phyloP scores from a whole-genome alignment of 352 stramenopile species.

The Phytopythium kandeliae region DNA sequence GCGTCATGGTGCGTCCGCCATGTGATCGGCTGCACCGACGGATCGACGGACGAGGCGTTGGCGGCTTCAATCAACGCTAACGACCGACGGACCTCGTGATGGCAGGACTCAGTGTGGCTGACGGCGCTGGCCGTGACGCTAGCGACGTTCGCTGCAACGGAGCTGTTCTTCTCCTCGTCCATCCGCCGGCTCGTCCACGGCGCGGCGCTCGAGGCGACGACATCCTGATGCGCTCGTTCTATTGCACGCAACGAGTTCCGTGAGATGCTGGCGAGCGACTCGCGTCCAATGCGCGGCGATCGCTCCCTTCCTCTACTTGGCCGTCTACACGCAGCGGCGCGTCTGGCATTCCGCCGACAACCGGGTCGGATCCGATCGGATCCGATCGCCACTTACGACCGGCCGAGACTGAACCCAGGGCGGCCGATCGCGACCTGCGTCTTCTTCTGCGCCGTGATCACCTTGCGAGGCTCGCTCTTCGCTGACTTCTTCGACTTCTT shows the following conservation, averaged over 20 bases:
- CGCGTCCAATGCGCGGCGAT: too few relatives aligned
- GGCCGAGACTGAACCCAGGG: slow-evolving; percentile 77
- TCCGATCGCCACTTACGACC: slow-evolving; percentile 25
- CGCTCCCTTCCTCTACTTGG: not conserved
- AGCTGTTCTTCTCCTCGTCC: slow-evolving; percentile 33
- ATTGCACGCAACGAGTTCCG: not conserved
- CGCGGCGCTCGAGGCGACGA: slow-evolving; percentile 4
- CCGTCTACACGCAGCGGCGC: too few relatives aligned
- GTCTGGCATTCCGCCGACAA: too few relatives aligned
- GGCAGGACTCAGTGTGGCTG: slow-evolving; percentile 34
- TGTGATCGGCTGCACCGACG: too few relatives aligned
- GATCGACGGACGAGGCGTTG: too few relatives aligned
- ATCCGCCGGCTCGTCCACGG: slow-evolving; percentile 18
- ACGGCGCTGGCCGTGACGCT: slow-evolving; percentile 25
- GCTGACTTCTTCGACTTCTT: slow-evolving; percentile 28
- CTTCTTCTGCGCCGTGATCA: slow-evolving; percentile 61
- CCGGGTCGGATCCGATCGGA: too few relatives aligned
- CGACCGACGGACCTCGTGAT: too few relatives aligned
- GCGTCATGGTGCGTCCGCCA: slow-evolving; percentile 39
- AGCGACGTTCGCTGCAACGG: slow-evolving; percentile 27
- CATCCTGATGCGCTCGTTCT: not conserved
- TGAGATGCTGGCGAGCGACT: not conserved
- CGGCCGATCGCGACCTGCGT: slow-evolving; percentile 71
- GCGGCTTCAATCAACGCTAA: too few relatives aligned
- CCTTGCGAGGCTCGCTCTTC: slow-evolving; percentile 30